Conservation (phyloP, 106 monocot genomes). For the Acorus calamus region DNA sequence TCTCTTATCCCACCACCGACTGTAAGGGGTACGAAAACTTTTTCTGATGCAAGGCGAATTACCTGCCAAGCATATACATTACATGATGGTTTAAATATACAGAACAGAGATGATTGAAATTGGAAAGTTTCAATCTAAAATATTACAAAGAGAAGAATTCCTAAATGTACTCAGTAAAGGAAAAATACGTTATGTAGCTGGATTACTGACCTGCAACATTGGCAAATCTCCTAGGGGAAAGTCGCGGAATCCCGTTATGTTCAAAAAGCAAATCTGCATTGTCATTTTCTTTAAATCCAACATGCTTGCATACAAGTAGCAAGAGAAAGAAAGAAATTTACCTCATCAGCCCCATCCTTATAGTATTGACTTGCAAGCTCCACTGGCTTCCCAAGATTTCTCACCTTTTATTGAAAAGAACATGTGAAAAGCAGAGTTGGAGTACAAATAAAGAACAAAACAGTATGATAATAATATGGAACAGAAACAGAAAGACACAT, state of each 20-base stretch:
- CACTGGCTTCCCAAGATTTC: constrained; percentile 97
- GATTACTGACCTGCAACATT: constrained; percentile 69
- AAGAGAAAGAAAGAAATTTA: constrained; percentile 7
- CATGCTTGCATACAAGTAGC: background rate
- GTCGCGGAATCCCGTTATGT: constrained; percentile 97
- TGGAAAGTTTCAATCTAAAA: no score
- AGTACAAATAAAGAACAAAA: no score
- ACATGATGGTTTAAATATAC: no score
- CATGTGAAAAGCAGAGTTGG: background rate
- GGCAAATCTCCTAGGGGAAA: constrained; percentile 91
- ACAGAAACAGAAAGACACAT: no score
- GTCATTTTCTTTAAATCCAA: background rate
- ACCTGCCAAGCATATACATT: constrained; percentile 28
- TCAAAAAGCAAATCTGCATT: constrained; percentile 86
- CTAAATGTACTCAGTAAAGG: no score
- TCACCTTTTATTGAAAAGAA: constrained; percentile 42
- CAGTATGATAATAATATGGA: no score
- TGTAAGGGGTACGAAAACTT: constrained; percentile 93
- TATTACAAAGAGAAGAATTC: no score
- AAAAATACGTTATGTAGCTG: no score
- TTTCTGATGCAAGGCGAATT: constrained; percentile 73
- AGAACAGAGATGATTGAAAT: no score
- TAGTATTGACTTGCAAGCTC: constrained; percentile 93
- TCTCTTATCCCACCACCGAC: constrained; percentile 99
- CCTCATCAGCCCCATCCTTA: constrained; percentile 98